Conservation (phyloP, 306 rosid genomes). For the Sicyos edulis region DNA sequence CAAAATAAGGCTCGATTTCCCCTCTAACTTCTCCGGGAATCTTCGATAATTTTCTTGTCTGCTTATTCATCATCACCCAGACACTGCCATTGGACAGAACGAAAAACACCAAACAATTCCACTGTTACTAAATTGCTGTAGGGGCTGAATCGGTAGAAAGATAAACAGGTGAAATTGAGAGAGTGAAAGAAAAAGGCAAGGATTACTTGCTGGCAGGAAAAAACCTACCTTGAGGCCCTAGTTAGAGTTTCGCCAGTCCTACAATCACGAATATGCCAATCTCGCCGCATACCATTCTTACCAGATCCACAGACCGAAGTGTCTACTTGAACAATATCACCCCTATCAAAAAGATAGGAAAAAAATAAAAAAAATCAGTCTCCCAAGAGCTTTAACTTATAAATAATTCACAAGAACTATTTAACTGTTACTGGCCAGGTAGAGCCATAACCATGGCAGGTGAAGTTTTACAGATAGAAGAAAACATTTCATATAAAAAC, state of each 20-base stretch:
- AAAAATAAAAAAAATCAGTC: not conserved
- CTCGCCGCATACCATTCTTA: constrained; percentile 75
- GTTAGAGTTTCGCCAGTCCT: constrained; percentile 64
- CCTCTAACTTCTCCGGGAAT: constrained; percentile 85
- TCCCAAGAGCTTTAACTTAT: not conserved
- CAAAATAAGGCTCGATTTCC: constrained; percentile 80
- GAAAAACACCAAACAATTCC: too few species aligned
- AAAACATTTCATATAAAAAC: not conserved
- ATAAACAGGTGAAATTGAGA: not conserved
- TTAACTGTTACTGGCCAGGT: not conserved
- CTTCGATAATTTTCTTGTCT: constrained; percentile 83
- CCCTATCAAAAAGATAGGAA: constrained; percentile 16
- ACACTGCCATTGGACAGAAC: constrained; percentile 67
- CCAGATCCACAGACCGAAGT: constrained; percentile 65
- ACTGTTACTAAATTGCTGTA: constrained; percentile 4
- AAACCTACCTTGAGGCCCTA: constrained; percentile 60
- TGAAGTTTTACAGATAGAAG: constrained; percentile 9
- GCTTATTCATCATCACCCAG: constrained; percentile 99
- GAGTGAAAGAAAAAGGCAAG: not conserved
- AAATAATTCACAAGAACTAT: not conserved
- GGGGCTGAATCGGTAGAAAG: not conserved
- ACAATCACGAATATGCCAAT: constrained; percentile 61
- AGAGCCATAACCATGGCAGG: not conserved
- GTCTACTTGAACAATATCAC: constrained; percentile 36
- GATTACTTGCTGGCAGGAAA: not conserved